Base-by-base conservation (phyloP, 2,329 filamentous ascomycete genomes). In the Xylariaceae sp. region DNA sequence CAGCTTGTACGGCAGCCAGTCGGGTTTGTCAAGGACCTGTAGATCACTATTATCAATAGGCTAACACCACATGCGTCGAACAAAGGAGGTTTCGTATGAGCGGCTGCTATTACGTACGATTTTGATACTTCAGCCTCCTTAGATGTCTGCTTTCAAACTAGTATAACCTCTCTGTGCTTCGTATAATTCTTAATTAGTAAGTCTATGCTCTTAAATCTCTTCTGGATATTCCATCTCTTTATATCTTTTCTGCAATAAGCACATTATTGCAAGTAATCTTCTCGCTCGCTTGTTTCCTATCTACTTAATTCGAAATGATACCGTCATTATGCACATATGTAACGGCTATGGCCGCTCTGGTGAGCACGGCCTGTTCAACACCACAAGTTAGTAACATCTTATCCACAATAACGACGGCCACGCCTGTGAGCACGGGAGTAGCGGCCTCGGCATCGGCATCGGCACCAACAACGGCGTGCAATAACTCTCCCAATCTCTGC, bases 401-500 rank as follows among this genome's bases (percentile, higher is more conserved):
- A 13, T 42, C 29, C 3, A 41, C 39, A 18, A n/a, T 39, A 4
- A 39, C 43, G 10, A 41, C 33, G 18, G 26, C 46, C 18, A 20
- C 53, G 9, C 7, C 53, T 16, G 6, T 48, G 10, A 13, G 53
- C 13, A 50, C 53, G 55, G 53, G 20, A 42, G 61, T 9, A 47
- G 49, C 43, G 7, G 30, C 46, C 5, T 33, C 64, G 1, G 46
- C 58, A 15, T 52, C 62, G 4, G 24, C 59, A 6, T 58, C 70
- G 50, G 48, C 69, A 61, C 55, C 75, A 60, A 55, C 70, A 9
- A 73, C 72, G 18, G 83, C 85, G 26, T 94, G 91, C 81, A 94
- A 94, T 75, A 93, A 93, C 77, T 91, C 88, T 1, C 88, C 89
- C 0, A 75, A 79, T 36, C 81, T 94, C 33, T 94, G 91, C 77